Evolutionary conservation across 352 stramenopile genomes (phyloP).

Genomic region (Globisporangium acanthophoron): DNA sequence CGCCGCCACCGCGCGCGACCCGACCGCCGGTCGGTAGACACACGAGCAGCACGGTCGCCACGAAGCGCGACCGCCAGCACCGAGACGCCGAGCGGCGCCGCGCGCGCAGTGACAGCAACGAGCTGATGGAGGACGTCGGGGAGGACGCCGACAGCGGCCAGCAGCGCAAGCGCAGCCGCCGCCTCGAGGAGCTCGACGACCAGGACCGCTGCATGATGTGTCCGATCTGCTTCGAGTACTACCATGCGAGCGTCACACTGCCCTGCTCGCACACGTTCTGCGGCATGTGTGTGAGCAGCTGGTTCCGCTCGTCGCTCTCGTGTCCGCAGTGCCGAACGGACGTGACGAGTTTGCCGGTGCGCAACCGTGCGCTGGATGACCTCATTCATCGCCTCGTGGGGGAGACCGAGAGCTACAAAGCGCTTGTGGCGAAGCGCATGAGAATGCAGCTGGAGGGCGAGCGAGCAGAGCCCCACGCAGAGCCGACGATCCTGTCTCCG

Average conservation of each 20-base stretch:
- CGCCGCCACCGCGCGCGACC: conserved; percentile 3
- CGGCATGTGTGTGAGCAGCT: conserved; percentile 67
- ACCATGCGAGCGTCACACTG: conserved; percentile 67
- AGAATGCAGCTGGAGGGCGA: conserved; percentile 22
- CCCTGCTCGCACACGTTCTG: conserved; percentile 85
- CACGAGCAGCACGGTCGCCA: conserved; percentile 13
- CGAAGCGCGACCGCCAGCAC: conserved; percentile 20
- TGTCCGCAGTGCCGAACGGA: conserved; percentile 69
- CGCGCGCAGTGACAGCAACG: conserved; percentile 1
- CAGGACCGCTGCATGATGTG: conserved; percentile 73
- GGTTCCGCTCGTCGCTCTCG: conserved; percentile 70
- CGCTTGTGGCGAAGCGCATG: conserved; percentile 27
- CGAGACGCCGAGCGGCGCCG: conserved; percentile 12
- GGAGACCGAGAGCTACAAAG: conserved; percentile 53
- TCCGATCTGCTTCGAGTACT: conserved; percentile 80
- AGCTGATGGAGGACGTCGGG: conserved; percentile 10
- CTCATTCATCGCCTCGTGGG: conserved; percentile 63
- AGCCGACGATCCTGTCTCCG: not conserved
- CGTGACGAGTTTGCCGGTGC: conserved; percentile 65
- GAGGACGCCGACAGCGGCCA: not conserved
- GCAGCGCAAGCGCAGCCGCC: conserved; percentile 15
- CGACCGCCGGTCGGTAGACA: not conserved
- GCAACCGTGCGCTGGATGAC: conserved; percentile 79
- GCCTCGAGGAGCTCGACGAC: conserved; percentile 25
- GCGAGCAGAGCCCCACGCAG: conserved; percentile 9